These are phyloP conservation scores for Penicillium psychrosexuale DNA, from an alignment of 2,329 filamentous ascomycete genomes.

Conservation along the genomic window DNA sequence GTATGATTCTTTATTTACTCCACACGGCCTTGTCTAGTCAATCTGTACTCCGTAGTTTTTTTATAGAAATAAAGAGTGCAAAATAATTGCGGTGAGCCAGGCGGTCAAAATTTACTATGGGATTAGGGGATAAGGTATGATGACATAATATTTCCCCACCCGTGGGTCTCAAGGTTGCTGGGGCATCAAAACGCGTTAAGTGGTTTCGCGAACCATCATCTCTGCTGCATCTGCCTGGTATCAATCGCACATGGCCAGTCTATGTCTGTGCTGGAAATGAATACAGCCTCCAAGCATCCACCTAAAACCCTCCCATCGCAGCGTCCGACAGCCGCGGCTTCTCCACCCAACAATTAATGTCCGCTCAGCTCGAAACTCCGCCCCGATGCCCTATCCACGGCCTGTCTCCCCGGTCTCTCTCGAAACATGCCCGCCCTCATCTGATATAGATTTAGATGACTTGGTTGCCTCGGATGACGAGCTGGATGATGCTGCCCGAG, in stretches of 20 bases:
- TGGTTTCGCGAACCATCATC: slow-evolving; percentile 6
- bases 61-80: too few species aligned
- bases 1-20: too few species aligned
- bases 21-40: too few species aligned
- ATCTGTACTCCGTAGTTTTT: too few species aligned
- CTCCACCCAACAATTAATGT: background rate
- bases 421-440: slow-evolving; percentile 31
- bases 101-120: too few species aligned
- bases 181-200: slow-evolving; percentile 10
- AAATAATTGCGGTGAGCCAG: too few species aligned
- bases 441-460: slow-evolving; percentile 27
- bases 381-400: slow-evolving; percentile 34
- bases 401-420: slow-evolving; percentile 35
- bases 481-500: slow-evolving; percentile 29
- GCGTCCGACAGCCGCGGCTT: slow-evolving; percentile 20
- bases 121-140: background rate
- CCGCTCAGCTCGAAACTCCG: slow-evolving; percentile 6
- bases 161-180: background rate
- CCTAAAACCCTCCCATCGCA: slow-evolving; percentile 20
- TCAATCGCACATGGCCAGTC: background rate
- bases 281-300: background rate
- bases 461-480: slow-evolving; percentile 42
- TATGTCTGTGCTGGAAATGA: slow-evolving; percentile 12
- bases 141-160: slow-evolving; percentile 12
- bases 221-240: background rate